Percentiles rank a stretch among this genome's conserved stretches.
Conservation (phyloP, 108 stramenopile genomes). For the Cyclotella cryptica region DNA sequence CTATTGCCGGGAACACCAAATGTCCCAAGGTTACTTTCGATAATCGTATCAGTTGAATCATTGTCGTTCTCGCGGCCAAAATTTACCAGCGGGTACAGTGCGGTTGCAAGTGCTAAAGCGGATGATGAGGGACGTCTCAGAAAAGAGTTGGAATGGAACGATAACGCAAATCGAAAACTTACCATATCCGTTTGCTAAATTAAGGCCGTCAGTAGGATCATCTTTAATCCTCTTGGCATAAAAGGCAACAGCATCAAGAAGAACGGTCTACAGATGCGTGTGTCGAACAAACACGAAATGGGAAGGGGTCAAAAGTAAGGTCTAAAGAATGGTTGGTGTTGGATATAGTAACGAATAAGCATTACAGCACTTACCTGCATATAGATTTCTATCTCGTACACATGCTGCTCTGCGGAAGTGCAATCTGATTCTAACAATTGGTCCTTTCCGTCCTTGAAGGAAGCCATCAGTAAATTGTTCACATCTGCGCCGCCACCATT, state of each 20-base stretch:
- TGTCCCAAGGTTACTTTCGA: constrained; percentile 34
- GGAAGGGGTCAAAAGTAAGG: background rate
- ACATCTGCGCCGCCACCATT: constrained; percentile 18
- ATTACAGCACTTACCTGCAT: constrained; percentile 6
- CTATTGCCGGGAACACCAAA: constrained; percentile 20
- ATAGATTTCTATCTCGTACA: constrained; percentile 19
- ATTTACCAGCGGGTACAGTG: constrained; percentile 31
- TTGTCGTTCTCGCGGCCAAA: background rate
- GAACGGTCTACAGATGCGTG: background rate
- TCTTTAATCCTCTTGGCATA: constrained; percentile 19
- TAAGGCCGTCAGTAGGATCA: constrained; percentile 12
- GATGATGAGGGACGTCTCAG: background rate
- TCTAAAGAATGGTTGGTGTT: background rate
- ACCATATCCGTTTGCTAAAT: constrained; percentile 32
- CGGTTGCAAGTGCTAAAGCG: constrained; percentile 19
- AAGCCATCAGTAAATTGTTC: constrained; percentile 19
- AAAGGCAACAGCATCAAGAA: constrained; percentile 39
- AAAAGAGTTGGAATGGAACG: background rate
- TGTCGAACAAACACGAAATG: background rate
- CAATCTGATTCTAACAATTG: constrained; percentile 11
- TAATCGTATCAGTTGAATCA: background rate
- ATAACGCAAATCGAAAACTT: background rate
- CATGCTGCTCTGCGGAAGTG: background rate
- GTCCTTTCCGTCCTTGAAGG: constrained; percentile 16
- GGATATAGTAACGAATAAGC: background rate